Base-by-base conservation (phyloP, 345 rosid species). In the Populus pruinosa region DNA sequence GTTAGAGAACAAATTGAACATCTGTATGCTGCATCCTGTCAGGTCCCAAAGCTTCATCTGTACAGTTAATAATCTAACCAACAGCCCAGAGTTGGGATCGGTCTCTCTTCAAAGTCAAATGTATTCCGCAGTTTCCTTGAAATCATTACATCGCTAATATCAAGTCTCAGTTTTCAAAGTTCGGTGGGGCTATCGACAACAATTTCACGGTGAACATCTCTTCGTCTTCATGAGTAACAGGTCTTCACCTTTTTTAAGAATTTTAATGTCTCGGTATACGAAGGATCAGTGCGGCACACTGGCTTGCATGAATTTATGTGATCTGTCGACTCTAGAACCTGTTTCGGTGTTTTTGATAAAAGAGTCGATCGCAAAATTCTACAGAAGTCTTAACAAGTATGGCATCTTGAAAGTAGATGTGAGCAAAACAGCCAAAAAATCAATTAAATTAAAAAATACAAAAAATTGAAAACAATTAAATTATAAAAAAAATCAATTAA, bases 281-380 rank as follows among this genome's bases (percentile, higher is more conserved):
- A 96, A 71, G 94, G 97, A 85, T 96, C 99, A 0, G 76, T 70
- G 21, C 87, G 95, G 86, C 89, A 90, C 31, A 93, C 81, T 23
- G 99, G 99, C 85, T 93, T 93, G 86, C 99, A 96, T 68, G 98
- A 96, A 80, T 96, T 96, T 80, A 96, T 93, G 79, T 96, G 97
- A 85, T 96, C 98, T 72, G 98, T 92, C 23, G 98, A 92, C 39
- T 93, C 94, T 68, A 96, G 83, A 20, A 96, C 97, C 99, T 96
- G 94, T 80, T 80, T 76, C 85, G 63, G 14, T 73, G 11, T 39
- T 73, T 21, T 20, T 8, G 12, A 21, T 18, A 21, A 2, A 33
- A 1, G 27, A 56, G 62, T 56, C 62, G n/a, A n/a, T 21, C 23
- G 27, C 27, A 56, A 56, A 8, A 21, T 56, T 56, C 25, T n/a